Conservation (phyloP, 805 yeast genomes). For the Wickerhamomyces alni region DNA sequence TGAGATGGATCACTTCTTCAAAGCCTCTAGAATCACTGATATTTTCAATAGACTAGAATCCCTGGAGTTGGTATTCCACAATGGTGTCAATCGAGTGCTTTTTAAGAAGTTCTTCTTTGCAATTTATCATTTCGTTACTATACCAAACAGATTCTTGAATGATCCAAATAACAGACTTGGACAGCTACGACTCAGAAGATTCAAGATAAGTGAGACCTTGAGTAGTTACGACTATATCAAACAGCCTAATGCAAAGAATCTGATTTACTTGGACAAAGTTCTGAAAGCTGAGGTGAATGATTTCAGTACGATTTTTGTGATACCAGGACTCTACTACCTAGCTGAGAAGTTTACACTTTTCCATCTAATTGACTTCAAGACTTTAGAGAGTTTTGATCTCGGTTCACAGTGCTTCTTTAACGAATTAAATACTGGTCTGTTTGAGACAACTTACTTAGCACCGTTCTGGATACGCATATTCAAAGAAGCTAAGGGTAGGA, state of each 20-base stretch:
- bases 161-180: background rate
- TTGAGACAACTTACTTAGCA: background rate
- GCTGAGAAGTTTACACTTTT: background rate
- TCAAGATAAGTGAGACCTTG: background rate
- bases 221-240: background rate
- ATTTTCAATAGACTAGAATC: conserved; percentile 1
- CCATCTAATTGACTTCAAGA: conserved; percentile 1
- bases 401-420: background rate
- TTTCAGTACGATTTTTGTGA: background rate
- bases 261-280: background rate
- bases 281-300: background rate
- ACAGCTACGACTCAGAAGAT: background rate
- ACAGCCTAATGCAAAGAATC: background rate
- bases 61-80: conserved; percentile 3
- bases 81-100: conserved; percentile 7
- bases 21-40: background rate
- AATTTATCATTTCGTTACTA: conserved; percentile 1
- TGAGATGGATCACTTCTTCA: conserved; percentile 5
- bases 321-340: background rate
- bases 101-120: conserved; percentile 7
- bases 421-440: background rate
- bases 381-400: background rate
- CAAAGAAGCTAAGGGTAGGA: background rate
- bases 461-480: background rate
- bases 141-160: background rate